Percentiles rank a stretch among this genome's conserved stretches.
Conservation (phyloP, 305 asterid species). For the Fraxinus greggii region DNA sequence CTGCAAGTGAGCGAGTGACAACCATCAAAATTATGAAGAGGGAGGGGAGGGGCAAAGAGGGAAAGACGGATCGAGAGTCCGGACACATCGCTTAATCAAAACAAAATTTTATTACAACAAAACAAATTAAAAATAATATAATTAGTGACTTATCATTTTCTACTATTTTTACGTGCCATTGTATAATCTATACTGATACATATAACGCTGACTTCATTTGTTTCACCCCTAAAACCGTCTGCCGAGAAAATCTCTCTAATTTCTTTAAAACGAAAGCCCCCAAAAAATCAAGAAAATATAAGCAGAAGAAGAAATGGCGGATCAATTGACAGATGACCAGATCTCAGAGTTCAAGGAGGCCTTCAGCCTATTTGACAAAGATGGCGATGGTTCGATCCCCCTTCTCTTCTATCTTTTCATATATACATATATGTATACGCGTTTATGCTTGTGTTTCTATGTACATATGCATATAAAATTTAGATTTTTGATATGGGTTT, state of each 20-base stretch:
- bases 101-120: background rate
- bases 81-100: background rate
- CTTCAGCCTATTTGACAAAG: constrained; percentile 49
- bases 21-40: background rate
- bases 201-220: constrained; percentile 33
- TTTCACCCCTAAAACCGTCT: constrained; percentile 22
- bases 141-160: background rate
- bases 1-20: background rate
- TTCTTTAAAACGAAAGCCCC: background rate
- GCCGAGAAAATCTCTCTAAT: constrained; percentile 16
- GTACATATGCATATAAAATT: background rate
- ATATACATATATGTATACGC: background rate
- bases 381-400: constrained; percentile 41
- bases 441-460: background rate
- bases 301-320: constrained; percentile 33
- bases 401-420: background rate
- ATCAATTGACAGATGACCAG: constrained; percentile 46
- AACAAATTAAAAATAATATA: background rate
- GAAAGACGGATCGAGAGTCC: background rate
- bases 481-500: background rate
- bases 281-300: background rate
- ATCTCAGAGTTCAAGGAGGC: constrained; percentile 57
- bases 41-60: background rate
- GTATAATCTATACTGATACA: background rate
- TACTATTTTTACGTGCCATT: background rate